Evolutionary conservation across 176 grass and related monocot species (phyloP).

Genomic region (Hyparrhenia diplandra): DNA sequence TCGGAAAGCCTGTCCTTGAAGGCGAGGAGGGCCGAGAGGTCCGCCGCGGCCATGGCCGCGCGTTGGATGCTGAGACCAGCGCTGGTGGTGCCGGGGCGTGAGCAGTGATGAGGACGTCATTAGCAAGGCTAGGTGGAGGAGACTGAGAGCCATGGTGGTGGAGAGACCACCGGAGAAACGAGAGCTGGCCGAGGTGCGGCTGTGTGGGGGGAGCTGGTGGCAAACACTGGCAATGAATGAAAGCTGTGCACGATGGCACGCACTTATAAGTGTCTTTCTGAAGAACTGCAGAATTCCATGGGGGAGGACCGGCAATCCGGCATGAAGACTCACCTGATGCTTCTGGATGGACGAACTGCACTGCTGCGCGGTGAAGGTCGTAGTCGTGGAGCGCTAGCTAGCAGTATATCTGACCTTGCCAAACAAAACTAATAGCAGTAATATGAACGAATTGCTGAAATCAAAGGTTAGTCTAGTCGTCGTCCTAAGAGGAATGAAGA

Average conservation of each 20-base stretch:
- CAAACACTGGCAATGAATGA: neutral
- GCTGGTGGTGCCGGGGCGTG: neutral
- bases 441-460: neutral
- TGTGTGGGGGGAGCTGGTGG: neutral
- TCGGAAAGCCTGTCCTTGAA: constrained; percentile 26
- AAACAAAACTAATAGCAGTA: neutral
- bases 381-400: too few relatives aligned
- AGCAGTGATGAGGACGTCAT: neutral
- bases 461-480: neutral
- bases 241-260: neutral
- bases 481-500: too few relatives aligned
- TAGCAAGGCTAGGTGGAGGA: neutral
- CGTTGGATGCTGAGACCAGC: neutral
- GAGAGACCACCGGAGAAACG: too few relatives aligned
- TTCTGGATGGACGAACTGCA: neutral
- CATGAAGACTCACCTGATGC: neutral
- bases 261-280: neutral
- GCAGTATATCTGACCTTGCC: neutral
- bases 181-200: neutral
- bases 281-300: too few relatives aligned
- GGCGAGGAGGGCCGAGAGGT: constrained; percentile 25
- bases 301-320: too few relatives aligned
- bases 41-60: neutral
- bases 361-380: too few relatives aligned
- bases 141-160: neutral